Conservation (phyloP, 1,284 basidiomycete species). For the Wallemia mellicola region DNA sequence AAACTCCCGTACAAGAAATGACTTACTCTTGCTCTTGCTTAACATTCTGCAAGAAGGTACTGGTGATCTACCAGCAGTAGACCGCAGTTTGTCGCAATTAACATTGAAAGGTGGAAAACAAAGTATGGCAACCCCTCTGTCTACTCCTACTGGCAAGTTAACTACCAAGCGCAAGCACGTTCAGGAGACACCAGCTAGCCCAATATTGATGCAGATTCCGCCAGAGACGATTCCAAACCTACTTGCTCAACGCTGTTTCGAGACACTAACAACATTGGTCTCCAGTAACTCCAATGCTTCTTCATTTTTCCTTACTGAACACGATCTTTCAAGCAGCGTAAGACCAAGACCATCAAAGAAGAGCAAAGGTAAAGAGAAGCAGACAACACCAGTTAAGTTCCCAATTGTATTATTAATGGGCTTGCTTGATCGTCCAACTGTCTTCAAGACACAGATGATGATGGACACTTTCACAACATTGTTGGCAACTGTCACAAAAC, state of each 20-base stretch:
- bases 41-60: constrained; percentile 83
- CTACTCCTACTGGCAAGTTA: constrained; percentile 34
- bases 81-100: constrained; percentile 80
- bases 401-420: constrained; percentile 64
- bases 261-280: constrained; percentile 61
- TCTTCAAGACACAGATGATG: constrained; percentile 58
- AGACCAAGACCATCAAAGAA: constrained; percentile 39
- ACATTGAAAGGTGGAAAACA: constrained; percentile 38
- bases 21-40: constrained; percentile 73
- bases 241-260: constrained; percentile 70
- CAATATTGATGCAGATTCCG: constrained; percentile 31
- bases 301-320: constrained; percentile 76
- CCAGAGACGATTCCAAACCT: constrained; percentile 63
- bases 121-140: constrained; percentile 28
- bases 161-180: constrained; percentile 17
- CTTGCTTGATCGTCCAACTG: constrained; percentile 49
- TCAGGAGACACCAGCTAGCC: constrained; percentile 21
- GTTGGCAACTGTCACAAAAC: constrained; percentile 55
- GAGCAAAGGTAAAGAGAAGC: constrained; percentile 49
- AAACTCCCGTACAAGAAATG: constrained; percentile 66
- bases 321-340: constrained; percentile 49
- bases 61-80: constrained; percentile 65
- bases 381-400: constrained; percentile 45
- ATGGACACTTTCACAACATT: constrained; percentile 70
- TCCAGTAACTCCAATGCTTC: constrained; percentile 49